Evolutionary conservation across 2,329 filamentous ascomycete species (phyloP).

Genomic region (Beauveria bassiana): DNA sequence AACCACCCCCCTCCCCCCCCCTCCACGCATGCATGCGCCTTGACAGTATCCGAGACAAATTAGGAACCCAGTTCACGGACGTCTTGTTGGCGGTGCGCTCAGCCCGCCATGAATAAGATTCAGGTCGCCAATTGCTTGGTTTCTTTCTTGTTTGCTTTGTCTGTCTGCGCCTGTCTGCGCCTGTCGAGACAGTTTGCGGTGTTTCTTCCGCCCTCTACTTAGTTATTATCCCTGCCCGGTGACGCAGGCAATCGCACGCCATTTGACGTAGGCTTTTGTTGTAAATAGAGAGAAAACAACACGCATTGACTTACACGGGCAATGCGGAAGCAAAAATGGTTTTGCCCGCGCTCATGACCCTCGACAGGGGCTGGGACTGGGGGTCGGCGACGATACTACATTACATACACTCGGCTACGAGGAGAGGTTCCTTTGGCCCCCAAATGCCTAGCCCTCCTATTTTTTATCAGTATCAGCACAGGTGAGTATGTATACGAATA

Average conservation of each 20-base stretch:
- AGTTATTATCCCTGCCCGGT: background rate
- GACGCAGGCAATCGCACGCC: background rate
- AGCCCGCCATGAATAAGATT: conserved; percentile 2
- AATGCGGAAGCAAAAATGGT: background rate
- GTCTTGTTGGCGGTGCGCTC: conserved; percentile 2
- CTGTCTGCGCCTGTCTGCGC: background rate
- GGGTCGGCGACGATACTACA: too few relatives aligned
- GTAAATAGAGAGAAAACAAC: background rate
- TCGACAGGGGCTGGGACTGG: background rate
- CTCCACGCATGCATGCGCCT: background rate
- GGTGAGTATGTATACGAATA: too few relatives aligned
- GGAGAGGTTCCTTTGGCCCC: too few relatives aligned
- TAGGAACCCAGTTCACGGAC: conserved; percentile 8
- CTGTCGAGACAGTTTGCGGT: background rate
- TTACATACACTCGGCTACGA: too few relatives aligned
- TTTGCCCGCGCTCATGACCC: background rate
- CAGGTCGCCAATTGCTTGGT: background rate
- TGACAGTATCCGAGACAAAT: conserved; percentile 5
- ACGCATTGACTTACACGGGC: background rate
- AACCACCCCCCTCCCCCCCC: background rate
- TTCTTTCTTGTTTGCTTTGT: too few relatives aligned
- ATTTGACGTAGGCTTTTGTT: background rate
- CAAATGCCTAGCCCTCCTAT: too few relatives aligned
- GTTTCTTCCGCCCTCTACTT: background rate
- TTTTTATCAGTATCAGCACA: too few relatives aligned